Base-by-base conservation (phyloP, 2,329 filamentous ascomycete species). In the Metarhizium anisopliae region DNA sequence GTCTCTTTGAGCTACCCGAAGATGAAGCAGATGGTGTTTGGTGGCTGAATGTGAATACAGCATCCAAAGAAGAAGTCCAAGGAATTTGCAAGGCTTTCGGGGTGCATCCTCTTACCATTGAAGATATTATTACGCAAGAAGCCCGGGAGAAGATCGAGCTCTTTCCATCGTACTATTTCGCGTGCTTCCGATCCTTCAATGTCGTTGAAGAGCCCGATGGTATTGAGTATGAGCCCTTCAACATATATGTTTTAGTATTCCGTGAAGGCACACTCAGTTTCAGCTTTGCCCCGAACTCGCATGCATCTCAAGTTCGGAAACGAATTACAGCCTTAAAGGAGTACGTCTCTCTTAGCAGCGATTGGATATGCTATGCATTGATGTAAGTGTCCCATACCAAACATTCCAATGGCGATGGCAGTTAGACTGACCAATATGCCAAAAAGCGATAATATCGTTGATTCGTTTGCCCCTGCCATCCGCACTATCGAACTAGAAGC, bases 331-430 rank as follows among this genome's bases (percentile, higher is more conserved):
- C 90, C 63, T 79, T 99, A 55, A 93, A 95, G 67, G 94, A 99
- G 67, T 97, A 96, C 67, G 89, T 97, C 64, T 86, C 92, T 59
- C 80, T 99, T 43, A 95, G 90, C 68, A 92, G 91, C 63, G 94
- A 99, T 72, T 99, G 95, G 93, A 95, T 97, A 63, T 99, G 94
- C 77, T 99, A 99, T 68, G 94, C 94, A 47, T 80, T 99, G 67
- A 97, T 99, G 86, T 90, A 77, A 79, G 86, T 75, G 13, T 40
- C 52, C 25, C 47, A 3, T 25, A 16, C 45, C 6, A 4, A 13
- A 20, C 25, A 13, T 6, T 10, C 20, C 4, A 13, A 4, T 40
- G 36, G 16, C 20, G 16, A 25, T 4, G 18, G 18, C 30, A 36
- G n/a, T 43, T 25, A 14, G 42, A 16, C n/a, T 52, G 50, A 47